These are phyloP conservation scores for Trametes pubescens DNA, from an alignment of 1,284 basidiomycete species.

Conservation along the genomic window DNA sequence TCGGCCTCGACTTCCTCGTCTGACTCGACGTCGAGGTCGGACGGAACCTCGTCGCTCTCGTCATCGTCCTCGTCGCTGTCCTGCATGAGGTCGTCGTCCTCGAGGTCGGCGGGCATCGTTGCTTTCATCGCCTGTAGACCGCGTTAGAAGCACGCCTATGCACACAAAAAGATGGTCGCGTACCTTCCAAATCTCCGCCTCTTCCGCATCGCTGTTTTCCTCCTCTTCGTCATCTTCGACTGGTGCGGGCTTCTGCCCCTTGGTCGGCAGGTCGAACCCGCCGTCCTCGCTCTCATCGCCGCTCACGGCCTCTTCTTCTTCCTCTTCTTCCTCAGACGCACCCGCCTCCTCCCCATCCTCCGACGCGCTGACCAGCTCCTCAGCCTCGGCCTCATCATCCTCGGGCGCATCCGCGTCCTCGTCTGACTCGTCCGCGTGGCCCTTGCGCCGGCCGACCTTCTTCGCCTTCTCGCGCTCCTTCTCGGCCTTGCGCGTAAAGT, in stretches of 20 bases:
- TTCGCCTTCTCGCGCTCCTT: slow-evolving; percentile 56
- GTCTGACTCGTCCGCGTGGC: slow-evolving; percentile 42
- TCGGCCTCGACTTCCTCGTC: slow-evolving; percentile 42
- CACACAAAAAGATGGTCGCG: slow-evolving; percentile 23
- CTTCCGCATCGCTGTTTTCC: slow-evolving; percentile 60
- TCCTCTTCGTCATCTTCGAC: slow-evolving; percentile 44
- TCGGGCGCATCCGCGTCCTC: slow-evolving; percentile 32
- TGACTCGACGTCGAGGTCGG: slow-evolving; percentile 46
- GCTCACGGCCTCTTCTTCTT: slow-evolving; percentile 27
- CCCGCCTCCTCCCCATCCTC: slow-evolving; percentile 36
- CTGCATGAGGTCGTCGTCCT: slow-evolving; percentile 50
- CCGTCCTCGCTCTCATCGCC: slow-evolving; percentile 39
- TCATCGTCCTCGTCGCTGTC: slow-evolving; percentile 41
- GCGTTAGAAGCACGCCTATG: neutral
- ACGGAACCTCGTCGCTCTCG: slow-evolving; percentile 46
- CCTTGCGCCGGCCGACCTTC: slow-evolving; percentile 55
- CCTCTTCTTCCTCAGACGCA: slow-evolving; percentile 42
- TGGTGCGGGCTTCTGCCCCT: slow-evolving; percentile 52
- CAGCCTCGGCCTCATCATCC: slow-evolving; percentile 41
- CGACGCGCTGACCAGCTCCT: slow-evolving; percentile 31
- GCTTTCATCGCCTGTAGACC: slow-evolving; percentile 80
- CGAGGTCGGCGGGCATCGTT: slow-evolving; percentile 69
- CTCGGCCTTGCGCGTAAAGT: slow-evolving; percentile 69
- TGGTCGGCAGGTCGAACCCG: slow-evolving; percentile 45
- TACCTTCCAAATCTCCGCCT: slow-evolving; percentile 88